These are phyloP conservation scores for Mortierella sp. DNA, from an alignment of 371 early-diverging fungal genomes.

Conservation along the genomic window DNA sequence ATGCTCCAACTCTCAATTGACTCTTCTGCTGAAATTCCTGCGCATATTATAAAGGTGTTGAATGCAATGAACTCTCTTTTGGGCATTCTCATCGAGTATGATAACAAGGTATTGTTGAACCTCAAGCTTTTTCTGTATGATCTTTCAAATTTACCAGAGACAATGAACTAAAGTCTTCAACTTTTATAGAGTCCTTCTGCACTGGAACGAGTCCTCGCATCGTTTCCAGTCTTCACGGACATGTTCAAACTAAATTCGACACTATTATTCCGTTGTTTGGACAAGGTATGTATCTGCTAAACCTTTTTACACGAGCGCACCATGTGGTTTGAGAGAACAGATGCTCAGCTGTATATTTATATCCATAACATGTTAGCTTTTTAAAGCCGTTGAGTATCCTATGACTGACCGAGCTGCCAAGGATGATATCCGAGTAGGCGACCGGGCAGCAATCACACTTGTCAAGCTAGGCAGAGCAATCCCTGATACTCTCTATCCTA, in stretches of 20 bases:
- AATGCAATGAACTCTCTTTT: slow-evolving; percentile 41
- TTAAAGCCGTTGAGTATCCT: slow-evolving; percentile 44
- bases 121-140: neutral
- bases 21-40: neutral
- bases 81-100: slow-evolving; percentile 29
- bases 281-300: slow-evolving; percentile 54
- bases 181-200: slow-evolving; percentile 23
- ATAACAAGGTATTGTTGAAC: slow-evolving; percentile 23
- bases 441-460: slow-evolving; percentile 58
- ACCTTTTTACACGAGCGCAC: neutral
- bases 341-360: too few species aligned
- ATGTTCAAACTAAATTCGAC: slow-evolving; percentile 46
- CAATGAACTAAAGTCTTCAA: neutral
- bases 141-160: neutral
- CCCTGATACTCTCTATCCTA: slow-evolving; percentile 57
- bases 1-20: neutral
- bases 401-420: neutral
- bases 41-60: slow-evolving; percentile 17
- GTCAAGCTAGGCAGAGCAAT: slow-evolving; percentile 63
- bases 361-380: slow-evolving; percentile 19
- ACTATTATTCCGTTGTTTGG: slow-evolving; percentile 54
- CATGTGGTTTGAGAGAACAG: neutral
- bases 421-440: slow-evolving; percentile 51
- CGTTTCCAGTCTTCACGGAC: slow-evolving; percentile 40
- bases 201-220: slow-evolving; percentile 27